phyloP scores from a whole-genome alignment of 2,329 filamentous ascomycete genomes.

The Stenocarpella maydis region DNA sequence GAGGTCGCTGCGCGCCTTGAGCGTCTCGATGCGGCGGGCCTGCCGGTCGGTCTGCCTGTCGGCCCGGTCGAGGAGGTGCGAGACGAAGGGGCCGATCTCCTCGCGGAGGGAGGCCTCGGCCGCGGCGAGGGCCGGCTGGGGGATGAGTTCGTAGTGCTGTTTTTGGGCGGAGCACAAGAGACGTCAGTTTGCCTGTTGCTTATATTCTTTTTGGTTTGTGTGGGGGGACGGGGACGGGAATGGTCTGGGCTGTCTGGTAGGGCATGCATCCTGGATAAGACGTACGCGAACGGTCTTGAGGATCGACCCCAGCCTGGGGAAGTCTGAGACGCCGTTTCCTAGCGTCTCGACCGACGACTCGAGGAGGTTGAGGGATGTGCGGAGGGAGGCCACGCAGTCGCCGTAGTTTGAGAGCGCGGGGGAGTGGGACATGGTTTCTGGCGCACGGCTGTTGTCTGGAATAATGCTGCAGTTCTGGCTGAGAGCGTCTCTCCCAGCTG shows the following conservation, averaged over 20 bases:
- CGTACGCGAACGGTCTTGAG: constrained; percentile 66
- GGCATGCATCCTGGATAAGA: constrained; percentile 32
- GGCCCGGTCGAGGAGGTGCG: constrained; percentile 80
- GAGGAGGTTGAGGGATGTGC: constrained; percentile 67
- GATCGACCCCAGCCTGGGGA: constrained; percentile 62
- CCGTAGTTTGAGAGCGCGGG: constrained; percentile 50
- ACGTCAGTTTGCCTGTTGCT: too few species aligned
- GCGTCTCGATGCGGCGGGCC: constrained; percentile 80
- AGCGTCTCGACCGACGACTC: constrained; percentile 67
- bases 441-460: not conserved
- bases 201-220: too few species aligned
- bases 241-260: too few species aligned
- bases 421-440: constrained; percentile 26
- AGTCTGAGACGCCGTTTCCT: constrained; percentile 64
- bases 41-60: constrained; percentile 84
- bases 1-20: constrained; percentile 83
- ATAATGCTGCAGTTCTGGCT: too few species aligned
- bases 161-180: not conserved
- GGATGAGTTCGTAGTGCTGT: constrained; percentile 92
- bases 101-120: constrained; percentile 86
- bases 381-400: constrained; percentile 68
- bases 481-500: too few species aligned
- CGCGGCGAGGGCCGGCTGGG: constrained; percentile 80
- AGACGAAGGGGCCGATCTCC: constrained; percentile 88
- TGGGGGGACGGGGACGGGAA: constrained; percentile 6